Percentiles rank a stretch among this genome's conserved stretches.
These are phyloP conservation scores for Botrytis paeoniae DNA, from an alignment of 2,329 filamentous ascomycete genomes.

Conservation along the genomic window DNA sequence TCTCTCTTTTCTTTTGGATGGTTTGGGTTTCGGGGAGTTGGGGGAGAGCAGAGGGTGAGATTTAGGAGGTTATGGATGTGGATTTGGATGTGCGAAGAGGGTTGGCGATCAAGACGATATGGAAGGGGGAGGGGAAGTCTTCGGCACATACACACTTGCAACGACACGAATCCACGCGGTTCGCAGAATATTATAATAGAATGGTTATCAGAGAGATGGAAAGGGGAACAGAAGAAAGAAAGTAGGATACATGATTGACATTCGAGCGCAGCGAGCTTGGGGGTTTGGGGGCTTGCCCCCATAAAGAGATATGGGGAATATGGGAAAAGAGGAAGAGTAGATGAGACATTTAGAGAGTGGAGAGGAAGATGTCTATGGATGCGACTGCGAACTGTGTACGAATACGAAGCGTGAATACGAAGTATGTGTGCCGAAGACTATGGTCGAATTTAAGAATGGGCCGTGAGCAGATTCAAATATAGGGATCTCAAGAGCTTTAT, in stretches of 20 bases:
- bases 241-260: not conserved
- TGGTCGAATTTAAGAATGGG: too few species aligned
- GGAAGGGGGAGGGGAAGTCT: too few species aligned
- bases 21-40: not conserved
- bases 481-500: not conserved
- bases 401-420: not conserved
- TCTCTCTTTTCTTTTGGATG: not conserved
- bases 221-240: not conserved
- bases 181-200: not conserved
- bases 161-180: slow-evolving; percentile 54
- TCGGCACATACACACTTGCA: slow-evolving; percentile 69
- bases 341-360: not conserved
- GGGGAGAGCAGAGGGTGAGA: too few species aligned
- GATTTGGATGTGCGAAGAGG: too few species aligned
- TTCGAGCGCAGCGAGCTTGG: slow-evolving; percentile 8
- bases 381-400: not conserved
- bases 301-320: not conserved
- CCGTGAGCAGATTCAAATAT: not conserved
- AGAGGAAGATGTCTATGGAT: not conserved
- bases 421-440: not conserved
- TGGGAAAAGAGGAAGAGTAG: not conserved
- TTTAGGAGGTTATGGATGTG: too few species aligned
- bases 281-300: slow-evolving; percentile 12
- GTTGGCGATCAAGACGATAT: too few species aligned
- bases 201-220: not conserved